Percentiles rank a stretch among this genome's conserved stretches.
phyloP scores from a whole-genome alignment of 2,329 filamentous ascomycete species.

The Cordyceps militaris region DNA sequence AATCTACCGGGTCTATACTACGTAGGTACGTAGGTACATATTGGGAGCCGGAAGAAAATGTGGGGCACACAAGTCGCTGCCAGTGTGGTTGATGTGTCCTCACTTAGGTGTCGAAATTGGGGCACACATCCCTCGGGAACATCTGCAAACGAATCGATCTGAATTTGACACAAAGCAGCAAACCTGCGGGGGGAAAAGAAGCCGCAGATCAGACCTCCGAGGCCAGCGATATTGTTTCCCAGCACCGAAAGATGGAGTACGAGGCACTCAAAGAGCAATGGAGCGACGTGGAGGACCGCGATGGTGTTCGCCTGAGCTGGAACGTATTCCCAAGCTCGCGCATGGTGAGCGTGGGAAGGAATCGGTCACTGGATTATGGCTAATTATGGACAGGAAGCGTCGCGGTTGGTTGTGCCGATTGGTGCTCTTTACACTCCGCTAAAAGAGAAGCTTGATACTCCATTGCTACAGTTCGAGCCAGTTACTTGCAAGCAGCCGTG shows the following conservation, averaged over 20 bases:
- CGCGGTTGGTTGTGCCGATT: constrained; percentile 88
- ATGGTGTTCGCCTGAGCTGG: constrained; percentile 95
- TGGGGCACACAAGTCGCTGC: constrained; percentile 4
- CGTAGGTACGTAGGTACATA: neutral
- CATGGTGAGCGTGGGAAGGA: constrained; percentile 57
- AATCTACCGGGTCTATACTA: too few species aligned
- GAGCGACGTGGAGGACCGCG: constrained; percentile 92
- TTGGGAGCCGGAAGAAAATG: constrained; percentile 2
- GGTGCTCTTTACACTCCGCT: constrained; percentile 91
- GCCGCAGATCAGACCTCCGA: neutral
- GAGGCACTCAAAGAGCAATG: constrained; percentile 91
- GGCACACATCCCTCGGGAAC: neutral
- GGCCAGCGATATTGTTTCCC: neutral
- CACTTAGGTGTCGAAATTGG: neutral
- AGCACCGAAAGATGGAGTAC: constrained; percentile 64
- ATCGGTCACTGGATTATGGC: neutral
- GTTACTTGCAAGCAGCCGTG: constrained; percentile 96
- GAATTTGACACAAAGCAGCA: neutral
- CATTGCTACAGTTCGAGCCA: constrained; percentile 88
- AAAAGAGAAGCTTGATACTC: constrained; percentile 88
- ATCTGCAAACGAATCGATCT: neutral
- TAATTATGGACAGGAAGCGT: constrained; percentile 63
- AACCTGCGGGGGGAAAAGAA: neutral
- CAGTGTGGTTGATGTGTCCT: neutral
- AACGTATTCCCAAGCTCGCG: constrained; percentile 97